A percentile compares a stretch with the other conserved stretches of the same genome.
Evolutionary conservation across 306 rosid genomes (phyloP).

Genomic region (Citrullus mucosospermus): DNA sequence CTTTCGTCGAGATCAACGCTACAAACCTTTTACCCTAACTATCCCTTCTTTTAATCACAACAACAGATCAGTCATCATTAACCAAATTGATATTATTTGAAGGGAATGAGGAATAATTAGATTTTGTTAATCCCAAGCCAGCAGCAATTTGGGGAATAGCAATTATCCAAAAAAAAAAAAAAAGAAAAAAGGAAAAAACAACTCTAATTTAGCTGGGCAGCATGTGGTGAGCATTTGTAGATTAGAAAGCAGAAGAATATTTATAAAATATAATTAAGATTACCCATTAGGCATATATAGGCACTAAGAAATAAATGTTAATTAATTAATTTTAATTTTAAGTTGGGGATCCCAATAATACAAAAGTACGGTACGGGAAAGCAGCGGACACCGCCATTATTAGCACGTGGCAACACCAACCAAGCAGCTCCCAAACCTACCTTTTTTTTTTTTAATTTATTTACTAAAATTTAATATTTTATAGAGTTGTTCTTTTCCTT

Average conservation of each 20-base stretch:
- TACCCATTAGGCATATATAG: neutral
- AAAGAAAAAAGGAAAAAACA: neutral
- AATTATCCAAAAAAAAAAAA: neutral
- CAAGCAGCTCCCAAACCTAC: conserved; percentile 6
- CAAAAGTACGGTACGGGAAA: conserved; percentile 31
- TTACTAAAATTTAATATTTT: neutral
- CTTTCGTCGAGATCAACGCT: too few species aligned
- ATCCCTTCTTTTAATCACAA: too few species aligned
- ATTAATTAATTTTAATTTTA: neutral
- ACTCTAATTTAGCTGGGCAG: neutral
- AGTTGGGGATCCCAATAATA: conserved; percentile 34
- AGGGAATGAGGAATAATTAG: neutral
- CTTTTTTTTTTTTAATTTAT: neutral
- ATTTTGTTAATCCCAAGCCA: neutral
- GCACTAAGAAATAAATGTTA: neutral
- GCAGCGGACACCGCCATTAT: conserved; percentile 7
- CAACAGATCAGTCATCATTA: too few species aligned
- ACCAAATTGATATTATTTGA: neutral
- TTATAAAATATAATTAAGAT: neutral
- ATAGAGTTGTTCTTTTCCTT: neutral
- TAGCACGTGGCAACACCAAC: conserved; percentile 51
- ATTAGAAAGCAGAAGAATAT: neutral
- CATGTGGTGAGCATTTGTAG: neutral
- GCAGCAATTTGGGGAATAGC: neutral
- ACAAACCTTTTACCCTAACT: too few species aligned